Evolutionary conservation across 371 early-diverging fungal genomes (phyloP), one percentile per base, ranked within the genome.

Genomic region (Capillidium rhysosporum): DNA sequence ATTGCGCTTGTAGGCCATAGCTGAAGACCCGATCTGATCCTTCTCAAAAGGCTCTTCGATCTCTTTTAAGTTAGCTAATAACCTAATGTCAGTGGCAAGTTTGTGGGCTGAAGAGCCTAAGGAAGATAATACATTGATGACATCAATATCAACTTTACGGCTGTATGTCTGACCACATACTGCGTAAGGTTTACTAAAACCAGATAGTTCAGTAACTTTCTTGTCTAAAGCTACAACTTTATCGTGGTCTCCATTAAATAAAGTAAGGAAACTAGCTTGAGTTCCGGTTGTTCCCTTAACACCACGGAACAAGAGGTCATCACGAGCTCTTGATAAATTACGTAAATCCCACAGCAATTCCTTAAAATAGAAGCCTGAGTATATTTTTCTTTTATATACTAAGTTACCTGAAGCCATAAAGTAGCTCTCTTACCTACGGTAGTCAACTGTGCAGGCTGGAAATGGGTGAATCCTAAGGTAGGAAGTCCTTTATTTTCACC

Each of bases 1-100:
- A 76, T 97, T 97, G 61, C 96, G 86, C 83, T 97, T 97, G 74
- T 97, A 97, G 54, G 98, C 96, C 98, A 97, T 95, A 51, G 98
- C 98, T 31, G 92, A 91, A 38, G 85, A 84, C 9, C 97, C 97
- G 55, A 97, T 95, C 70, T 97, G 98, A 66, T 93, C 92, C 74
- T 87, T 89, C 69, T 95, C 94, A 57, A 97, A 95, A 24, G 95
- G 98, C 65, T 97, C 98, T 69, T 95, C 96, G 44, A 97, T 76
- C 65, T 97, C 96, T 77, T 97, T 97, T 61, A 93, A 68, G 63
- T 90, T 84, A 29, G 92, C 95, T 61, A 97, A 75, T 40, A 97
- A 74, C 49, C 98, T 82, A 57, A 97, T 82, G 63, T 97, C 98
- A 30, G 93, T 91, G 16, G 94, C 94, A 58, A 95, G 86, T 71